Conservation (phyloP, 192 early-diverging fungal genomes). For the Mortierella antarctica region DNA sequence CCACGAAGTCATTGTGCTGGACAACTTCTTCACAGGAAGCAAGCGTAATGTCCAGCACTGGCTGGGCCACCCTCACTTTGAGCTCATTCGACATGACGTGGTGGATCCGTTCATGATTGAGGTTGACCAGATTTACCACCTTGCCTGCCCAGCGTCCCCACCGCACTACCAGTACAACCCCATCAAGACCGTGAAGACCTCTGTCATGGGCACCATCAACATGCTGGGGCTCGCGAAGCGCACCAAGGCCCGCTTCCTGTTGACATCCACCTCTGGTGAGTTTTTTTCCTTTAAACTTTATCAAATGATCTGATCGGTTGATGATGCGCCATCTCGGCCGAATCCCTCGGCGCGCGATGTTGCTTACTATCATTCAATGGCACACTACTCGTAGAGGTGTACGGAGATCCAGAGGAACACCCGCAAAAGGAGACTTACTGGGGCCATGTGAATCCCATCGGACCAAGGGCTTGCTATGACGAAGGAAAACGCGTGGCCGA, state of each 20-base stretch:
- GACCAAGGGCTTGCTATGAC: slow-evolving; percentile 87
- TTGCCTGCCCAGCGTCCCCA: slow-evolving; percentile 90
- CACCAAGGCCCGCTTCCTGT: slow-evolving; percentile 79
- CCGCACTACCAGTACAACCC: slow-evolving; percentile 91
- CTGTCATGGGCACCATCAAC: slow-evolving; percentile 87
- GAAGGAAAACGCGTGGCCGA: slow-evolving; percentile 91
- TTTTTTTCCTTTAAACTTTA: background rate
- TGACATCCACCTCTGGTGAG: slow-evolving; percentile 81
- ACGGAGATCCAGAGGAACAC: slow-evolving; percentile 88
- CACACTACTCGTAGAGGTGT: slow-evolving; percentile 70
- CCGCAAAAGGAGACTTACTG: slow-evolving; percentile 89
- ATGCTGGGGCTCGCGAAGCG: slow-evolving; percentile 88
- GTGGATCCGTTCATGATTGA: slow-evolving; percentile 87
- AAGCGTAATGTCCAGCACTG: slow-evolving; percentile 84
- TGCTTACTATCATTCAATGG: background rate
- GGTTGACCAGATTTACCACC: slow-evolving; percentile 86
- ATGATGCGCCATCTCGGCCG: background rate
- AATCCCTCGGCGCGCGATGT: background rate
- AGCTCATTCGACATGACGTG: slow-evolving; percentile 84
- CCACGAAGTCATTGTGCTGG: slow-evolving; percentile 81
- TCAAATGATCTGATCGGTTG: slow-evolving; percentile 1
- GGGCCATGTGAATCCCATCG: slow-evolving; percentile 83
- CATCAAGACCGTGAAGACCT: slow-evolving; percentile 87
- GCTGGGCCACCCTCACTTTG: slow-evolving; percentile 86
- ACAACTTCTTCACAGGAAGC: slow-evolving; percentile 86